Evolutionary conservation across 495 filamentous ascomycete genomes (phyloP).

Genomic region (Sphaerosporella brunnea): DNA sequence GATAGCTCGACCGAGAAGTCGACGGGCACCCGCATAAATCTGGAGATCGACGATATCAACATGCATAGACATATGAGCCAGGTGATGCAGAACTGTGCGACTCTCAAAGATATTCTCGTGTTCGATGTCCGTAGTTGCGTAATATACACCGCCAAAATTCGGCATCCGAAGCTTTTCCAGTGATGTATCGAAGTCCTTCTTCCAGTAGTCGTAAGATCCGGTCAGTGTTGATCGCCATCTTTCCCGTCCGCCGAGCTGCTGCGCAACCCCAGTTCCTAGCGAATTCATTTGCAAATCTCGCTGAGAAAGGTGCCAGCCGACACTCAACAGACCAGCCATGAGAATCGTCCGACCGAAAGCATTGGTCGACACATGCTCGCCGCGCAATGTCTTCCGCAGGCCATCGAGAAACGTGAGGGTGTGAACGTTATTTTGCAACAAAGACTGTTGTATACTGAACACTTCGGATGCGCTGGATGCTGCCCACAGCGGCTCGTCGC

Average conservation of each 20-base stretch:
- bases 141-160: slow-evolving; percentile 11
- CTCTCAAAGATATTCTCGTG: slow-evolving; percentile 71
- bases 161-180: slow-evolving; percentile 35
- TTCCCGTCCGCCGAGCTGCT: slow-evolving; percentile 72
- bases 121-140: slow-evolving; percentile 31
- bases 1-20: slow-evolving; percentile 72
- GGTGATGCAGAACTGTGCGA: slow-evolving; percentile 71
- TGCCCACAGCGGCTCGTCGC: slow-evolving; percentile 86
- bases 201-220: slow-evolving; percentile 87
- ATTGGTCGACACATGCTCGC: slow-evolving; percentile 76
- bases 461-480: slow-evolving; percentile 81
- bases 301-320: slow-evolving; percentile 97
- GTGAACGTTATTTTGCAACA: slow-evolving; percentile 68
- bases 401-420: slow-evolving; percentile 81
- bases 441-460: slow-evolving; percentile 62
- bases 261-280: slow-evolving; percentile 43
- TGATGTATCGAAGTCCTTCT: slow-evolving; percentile 75
- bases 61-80: slow-evolving; percentile 96
- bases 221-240: slow-evolving; percentile 84
- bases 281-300: slow-evolving; percentile 86
- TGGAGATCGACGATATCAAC: slow-evolving; percentile 96
- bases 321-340: slow-evolving; percentile 84
- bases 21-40: slow-evolving; percentile 74
- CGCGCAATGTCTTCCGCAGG: slow-evolving; percentile 74
- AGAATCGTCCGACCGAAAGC: slow-evolving; percentile 87